Evolutionary conservation across 176 grass and related monocot genomes (phyloP).

Genomic region (barley (Hordeum vulgare)): DNA sequence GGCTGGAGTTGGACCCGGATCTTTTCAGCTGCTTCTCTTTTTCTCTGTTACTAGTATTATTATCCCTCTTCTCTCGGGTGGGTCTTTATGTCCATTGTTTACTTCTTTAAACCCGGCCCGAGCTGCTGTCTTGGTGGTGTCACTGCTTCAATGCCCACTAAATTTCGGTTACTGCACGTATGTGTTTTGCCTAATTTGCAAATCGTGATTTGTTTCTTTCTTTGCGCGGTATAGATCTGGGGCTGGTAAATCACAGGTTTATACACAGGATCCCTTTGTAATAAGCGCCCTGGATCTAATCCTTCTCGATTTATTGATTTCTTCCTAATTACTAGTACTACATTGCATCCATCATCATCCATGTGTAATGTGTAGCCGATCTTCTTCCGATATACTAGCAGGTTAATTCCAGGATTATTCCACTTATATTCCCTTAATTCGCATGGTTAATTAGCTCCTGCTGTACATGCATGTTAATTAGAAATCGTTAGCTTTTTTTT

Average conservation of each 20-base stretch:
- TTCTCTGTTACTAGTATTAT: background rate
- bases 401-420: background rate
- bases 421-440: background rate
- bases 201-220: background rate
- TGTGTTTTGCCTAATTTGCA: background rate
- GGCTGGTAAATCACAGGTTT: background rate
- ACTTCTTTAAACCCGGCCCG: background rate
- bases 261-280: background rate
- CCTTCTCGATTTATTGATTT: conserved; percentile 1
- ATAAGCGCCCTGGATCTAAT: background rate
- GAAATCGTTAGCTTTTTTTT: background rate
- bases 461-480: background rate
- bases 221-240: background rate
- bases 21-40: background rate
- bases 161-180: background rate
- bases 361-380: background rate
- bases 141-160: background rate
- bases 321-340: conserved; percentile 4
- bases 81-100: background rate
- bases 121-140: background rate
- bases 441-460: background rate
- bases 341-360: background rate
- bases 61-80: background rate
- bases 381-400: background rate
- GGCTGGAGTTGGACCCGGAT: background rate